Evolutionary conservation across 192 early-diverging fungal species (phyloP), one percentile per base, ranked within the genome.

Genomic region (Coemansia asiatica): DNA sequence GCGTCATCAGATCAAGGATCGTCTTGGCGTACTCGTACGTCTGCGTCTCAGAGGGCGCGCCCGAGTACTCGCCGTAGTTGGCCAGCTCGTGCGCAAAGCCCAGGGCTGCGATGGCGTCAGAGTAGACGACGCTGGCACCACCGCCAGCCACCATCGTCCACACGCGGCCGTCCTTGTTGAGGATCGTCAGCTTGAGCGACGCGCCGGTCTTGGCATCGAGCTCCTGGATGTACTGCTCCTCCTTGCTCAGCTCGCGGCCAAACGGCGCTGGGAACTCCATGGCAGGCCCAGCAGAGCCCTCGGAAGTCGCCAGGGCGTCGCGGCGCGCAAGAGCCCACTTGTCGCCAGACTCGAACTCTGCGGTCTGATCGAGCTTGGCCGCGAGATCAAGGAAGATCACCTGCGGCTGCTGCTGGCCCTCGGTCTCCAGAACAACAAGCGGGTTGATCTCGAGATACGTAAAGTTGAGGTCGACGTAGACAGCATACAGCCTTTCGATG

Each of bases 111-210:
- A 98, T 98, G 33, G 97, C 97, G 79, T 98, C 97, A 28, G 94
- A 92, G 82, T 96, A 98, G 23, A 96, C 95, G 33, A 98, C 97
- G 25, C 93, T 95, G 59, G 97, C 97, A 79, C 97, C 97, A 60
- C 97, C 97, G 80, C 97, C 97, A 51, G 97, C 97, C 60, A 98
- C 95, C 97, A 98, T 98, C 63, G 97, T 97, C 97, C 97, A 98
- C 68, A 98, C 90, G 68, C 94, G 92, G 50, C 97, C 97, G 12
- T 90, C 84, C 63, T 91, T 88, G 85, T 98, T 98, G 65, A 98
- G 86, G 59, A 98, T 91, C 15, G 97, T 98, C 64, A 98, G 85
- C 85, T 98, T 98, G 66, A 98, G 90, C 44, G 94, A 96, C 22
- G 97, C 97, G 51, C 97, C 97, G 48, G 97, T 98, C 88, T 98